Evolutionary conservation across 345 rosid genomes (phyloP).

Genomic region (Citropsis articulata): DNA sequence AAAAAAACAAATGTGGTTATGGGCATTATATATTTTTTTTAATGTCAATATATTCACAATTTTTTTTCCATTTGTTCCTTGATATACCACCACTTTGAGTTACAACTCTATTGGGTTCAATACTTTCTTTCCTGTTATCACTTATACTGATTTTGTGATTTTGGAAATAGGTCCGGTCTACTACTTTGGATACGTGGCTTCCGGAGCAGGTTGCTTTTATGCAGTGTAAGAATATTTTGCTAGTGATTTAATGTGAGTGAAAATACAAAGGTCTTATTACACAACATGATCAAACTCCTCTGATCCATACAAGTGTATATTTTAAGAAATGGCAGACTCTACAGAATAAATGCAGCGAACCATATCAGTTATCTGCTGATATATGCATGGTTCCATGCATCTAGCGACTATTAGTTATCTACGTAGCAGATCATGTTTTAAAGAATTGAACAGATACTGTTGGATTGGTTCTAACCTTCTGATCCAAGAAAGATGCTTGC

Average conservation of each 20-base stretch:
- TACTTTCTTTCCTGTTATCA: background rate
- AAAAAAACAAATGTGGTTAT: background rate
- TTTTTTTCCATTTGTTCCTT: background rate
- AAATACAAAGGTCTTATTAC: background rate
- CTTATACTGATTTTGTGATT: constrained; percentile 25
- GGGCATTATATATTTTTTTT: background rate
- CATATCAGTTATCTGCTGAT: background rate
- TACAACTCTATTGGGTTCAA: background rate
- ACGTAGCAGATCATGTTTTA: background rate
- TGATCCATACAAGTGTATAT: background rate
- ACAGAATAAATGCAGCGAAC: background rate
- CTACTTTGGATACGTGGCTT: constrained; percentile 84
- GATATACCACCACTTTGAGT: background rate
- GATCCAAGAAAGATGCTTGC: background rate
- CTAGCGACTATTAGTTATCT: background rate
- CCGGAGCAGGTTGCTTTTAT: constrained; percentile 87
- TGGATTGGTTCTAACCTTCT: background rate
- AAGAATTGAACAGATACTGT: background rate
- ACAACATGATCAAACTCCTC: background rate
- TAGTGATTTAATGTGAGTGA: background rate
- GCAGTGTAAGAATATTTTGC: constrained; percentile 54
- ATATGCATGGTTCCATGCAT: too few species aligned
- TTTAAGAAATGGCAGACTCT: background rate
- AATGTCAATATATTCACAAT: background rate
- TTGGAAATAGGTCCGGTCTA: constrained; percentile 66